Evolutionary conservation across 2,329 filamentous ascomycete species (phyloP), one percentile per base, ranked within the genome.

Genomic region (Penicillium freii): DNA sequence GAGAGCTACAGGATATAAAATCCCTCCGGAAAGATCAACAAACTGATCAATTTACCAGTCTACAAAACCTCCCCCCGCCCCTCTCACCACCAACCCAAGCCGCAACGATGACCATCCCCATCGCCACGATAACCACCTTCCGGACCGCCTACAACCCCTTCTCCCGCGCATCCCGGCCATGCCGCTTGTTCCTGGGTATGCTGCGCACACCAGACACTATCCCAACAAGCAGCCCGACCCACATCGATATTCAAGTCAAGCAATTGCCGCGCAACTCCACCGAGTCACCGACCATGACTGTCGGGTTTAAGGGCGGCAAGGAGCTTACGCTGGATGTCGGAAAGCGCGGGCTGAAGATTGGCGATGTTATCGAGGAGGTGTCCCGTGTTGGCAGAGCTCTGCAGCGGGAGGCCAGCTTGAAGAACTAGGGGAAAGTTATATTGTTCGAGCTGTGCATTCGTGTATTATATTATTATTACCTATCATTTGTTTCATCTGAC

Each of bases 291-390:
- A 82, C 83, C 45, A 77, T 99, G 55, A 81, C 80, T 40, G 78
- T 99, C 66, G 95, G 92, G 69, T 97, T 97, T 77, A 97, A 96
- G 82, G 94, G 97, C 71, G 94, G 94, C 67, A 96, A 93, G 78
- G 88, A 95, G 69, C 85, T 97, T 79, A 85, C 86, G 34, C 83
- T 97, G 39, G 87, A 96, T 71, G 83, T 91, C 64, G 87, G 90
- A 66, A 89, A 88, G 74, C 81, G 90, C 68, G 88, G 87, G 71
- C 80, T 92, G 77, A 89, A 87, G 66, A 92, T 97, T 71, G 90
- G 90, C 72, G 89, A 92, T 69, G 84, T 97, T 21, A 82, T 93
- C 57, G 90, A 92, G 73, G 92, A 97, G 76, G 87, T 96, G 44
- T 90, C 97, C 73, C 83, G 94, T 69, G 91, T 97, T 78, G 96